Conservation (phyloP, 768 basidiomycete genomes). For the Podaxis mareebaensis region DNA sequence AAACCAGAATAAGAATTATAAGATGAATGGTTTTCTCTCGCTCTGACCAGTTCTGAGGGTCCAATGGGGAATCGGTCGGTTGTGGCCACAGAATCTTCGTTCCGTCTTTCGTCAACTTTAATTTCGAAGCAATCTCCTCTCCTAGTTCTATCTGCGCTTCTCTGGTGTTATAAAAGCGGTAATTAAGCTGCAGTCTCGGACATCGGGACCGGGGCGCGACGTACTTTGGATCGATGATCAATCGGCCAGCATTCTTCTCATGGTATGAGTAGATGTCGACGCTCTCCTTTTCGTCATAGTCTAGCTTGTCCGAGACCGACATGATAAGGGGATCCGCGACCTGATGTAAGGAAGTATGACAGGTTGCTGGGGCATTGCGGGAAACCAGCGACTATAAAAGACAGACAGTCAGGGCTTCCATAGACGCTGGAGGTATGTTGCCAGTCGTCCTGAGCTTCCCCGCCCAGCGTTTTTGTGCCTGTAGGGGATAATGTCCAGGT, state of each 20-base stretch:
- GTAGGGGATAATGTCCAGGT: not conserved
- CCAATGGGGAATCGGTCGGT: conserved; percentile 57
- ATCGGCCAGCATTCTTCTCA: conserved; percentile 54
- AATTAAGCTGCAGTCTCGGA: not conserved
- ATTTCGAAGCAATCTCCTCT: conserved; percentile 46
- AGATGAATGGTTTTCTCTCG: conserved; percentile 55
- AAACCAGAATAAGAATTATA: conserved; percentile 60
- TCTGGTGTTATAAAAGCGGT: conserved; percentile 27
- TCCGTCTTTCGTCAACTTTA: conserved; percentile 59
- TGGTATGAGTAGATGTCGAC: conserved; percentile 44
- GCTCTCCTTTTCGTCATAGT: conserved; percentile 23
- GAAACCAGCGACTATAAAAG: not conserved
- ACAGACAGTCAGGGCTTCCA: not conserved
- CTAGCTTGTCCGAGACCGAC: conserved; percentile 17
- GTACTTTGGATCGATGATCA: conserved; percentile 63
- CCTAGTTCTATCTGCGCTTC: conserved; percentile 67
- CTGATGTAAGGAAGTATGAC: not conserved
- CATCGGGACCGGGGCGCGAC: conserved; percentile 21
- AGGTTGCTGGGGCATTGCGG: not conserved
- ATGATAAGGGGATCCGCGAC: not conserved
- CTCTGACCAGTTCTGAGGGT: conserved; percentile 69
- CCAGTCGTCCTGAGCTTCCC: not conserved
- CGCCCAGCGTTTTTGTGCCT: not conserved
- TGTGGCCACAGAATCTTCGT: conserved; percentile 71
- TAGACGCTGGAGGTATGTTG: not conserved